Evolutionary conservation across 2,329 filamentous ascomycete species (phyloP), one percentile per base, ranked within the genome.

Genomic region (Mollisiaceae sp.): DNA sequence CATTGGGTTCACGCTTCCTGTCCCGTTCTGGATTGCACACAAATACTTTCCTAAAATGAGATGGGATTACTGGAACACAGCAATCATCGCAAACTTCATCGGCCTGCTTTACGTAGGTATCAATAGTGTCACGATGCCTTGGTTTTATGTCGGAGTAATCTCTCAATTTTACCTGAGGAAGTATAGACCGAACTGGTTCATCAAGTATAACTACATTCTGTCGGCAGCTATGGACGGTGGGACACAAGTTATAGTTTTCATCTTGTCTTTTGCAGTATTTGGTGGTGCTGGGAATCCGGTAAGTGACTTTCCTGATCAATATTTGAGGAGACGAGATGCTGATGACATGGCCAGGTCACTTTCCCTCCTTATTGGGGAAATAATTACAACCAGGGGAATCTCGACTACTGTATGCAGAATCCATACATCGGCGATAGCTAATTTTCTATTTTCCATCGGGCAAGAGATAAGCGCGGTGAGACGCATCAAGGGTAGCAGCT

Each of bases 81-180:
- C 35, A 75, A 81, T 92, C 70, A 91, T 84, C 77, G 85, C 85
- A 20, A 89, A 89, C 0, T 82, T 92, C 59, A 84, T 92, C 70
- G 84, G 85, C 57, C 79, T 84, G 71, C 82, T 92, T 4, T 89
- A 89, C 6, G 89, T 89, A 0, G 90, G 90, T 0, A 90, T 88
- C 0, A 86, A 88, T 0, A 85, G 90, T 67, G 91, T 88, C 70
- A 92, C 91, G 73, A 83, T 90, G 59, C 85, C 84, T 73, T 92
- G 89, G 89, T 89, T 85, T 5, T 75, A 86, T 27, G 85, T 90
- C 9, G 90, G 89, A 11, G 83, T 85, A 63, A 69, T 88, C 50
- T 91, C 91, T 79, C 91, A 92, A 78, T 89, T 84, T 72, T 88
- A 82, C 70, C 84, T 92, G 35, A 36, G 55, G 9, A 58, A 45